Base-by-base conservation (phyloP, 1,284 basidiomycete species). In the Ganoderma meredithae region DNA sequence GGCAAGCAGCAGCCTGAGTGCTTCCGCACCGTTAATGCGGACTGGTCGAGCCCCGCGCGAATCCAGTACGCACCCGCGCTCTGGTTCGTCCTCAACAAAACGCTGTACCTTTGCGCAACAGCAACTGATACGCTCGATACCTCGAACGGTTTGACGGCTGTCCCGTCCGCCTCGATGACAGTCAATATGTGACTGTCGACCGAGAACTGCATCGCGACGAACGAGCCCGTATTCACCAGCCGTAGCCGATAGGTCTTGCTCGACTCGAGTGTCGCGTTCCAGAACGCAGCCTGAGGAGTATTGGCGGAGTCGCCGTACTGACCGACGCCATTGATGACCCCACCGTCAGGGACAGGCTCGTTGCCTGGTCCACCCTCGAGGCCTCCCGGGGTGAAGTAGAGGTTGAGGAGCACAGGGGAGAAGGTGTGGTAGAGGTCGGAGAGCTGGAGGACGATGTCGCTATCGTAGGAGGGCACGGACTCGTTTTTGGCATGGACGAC, bases 171-270 rank as follows among this genome's bases (percentile, higher is more conserved):
- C 67, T 85, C 84, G 66, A 85, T 77, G 36, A 86, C 78, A 3
- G 81, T 83, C 55, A 86, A 77, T 0, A 77, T 76, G 73, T 86
- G 85, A 4, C 71, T 72, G 68, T 86, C 85, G 52, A 86, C 76
- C 1, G 81, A 81, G 77, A 86, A 81, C 43, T 78, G 76, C 59
- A 83, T 76, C n/a, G 80, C 77, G 25, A 82, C 82, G 72, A 83
- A 81, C 33, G 81, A 80, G 41, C 86, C 86, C 0, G 83, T 73
- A 76, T 88, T 84, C 73, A 87, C 79, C 62, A 90, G 76, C n/a
- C 88, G 83, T 27, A 90, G 76, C 43, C 87, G 85, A 70, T 86
- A 84, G 13, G 75, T 76, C 67, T 74, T 75, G 71, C 76, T 74
- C 44, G 72, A 22, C 33, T 71, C 66, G 61, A 75, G 71, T 8